phyloP scores from a whole-genome alignment of 331 rosid species.

The Malus hybrid region DNA sequence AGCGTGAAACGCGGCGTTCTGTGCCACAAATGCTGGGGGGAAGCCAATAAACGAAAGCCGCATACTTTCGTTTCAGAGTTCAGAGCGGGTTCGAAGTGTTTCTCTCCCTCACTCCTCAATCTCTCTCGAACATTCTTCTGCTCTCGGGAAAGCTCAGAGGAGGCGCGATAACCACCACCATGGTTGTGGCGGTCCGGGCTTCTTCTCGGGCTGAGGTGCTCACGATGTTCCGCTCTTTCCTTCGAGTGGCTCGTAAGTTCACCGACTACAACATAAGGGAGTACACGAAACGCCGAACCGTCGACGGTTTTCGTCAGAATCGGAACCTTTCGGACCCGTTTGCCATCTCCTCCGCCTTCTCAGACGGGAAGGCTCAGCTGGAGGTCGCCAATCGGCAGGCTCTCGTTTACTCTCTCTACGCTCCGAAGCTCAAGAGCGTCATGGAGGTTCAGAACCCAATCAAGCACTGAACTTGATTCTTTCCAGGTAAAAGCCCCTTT shows the following conservation, averaged over 20 bases:
- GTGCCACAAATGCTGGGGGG: too few species aligned
- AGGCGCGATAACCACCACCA: neutral
- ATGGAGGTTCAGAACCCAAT: constrained; percentile 1
- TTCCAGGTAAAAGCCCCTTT: neutral
- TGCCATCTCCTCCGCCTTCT: neutral
- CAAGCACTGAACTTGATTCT: neutral
- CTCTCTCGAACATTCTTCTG: neutral
- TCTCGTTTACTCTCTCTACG: constrained; percentile 12
- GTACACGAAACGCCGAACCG: constrained; percentile 10
- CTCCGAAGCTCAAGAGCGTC: constrained; percentile 17
- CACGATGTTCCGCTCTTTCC: constrained; percentile 1
- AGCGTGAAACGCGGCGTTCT: too few species aligned
- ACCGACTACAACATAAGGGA: constrained; percentile 16
- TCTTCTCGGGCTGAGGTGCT: constrained; percentile 10
- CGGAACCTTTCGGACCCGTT: constrained; percentile 8
- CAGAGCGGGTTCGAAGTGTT: neutral
- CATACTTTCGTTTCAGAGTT: neutral
- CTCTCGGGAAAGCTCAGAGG: neutral
- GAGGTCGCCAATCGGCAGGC: constrained; percentile 10
- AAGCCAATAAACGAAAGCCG: neutral
- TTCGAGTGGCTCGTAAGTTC: constrained; percentile 6
- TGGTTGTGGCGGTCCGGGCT: neutral
- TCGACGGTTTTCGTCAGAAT: constrained; percentile 9
- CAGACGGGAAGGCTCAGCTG: constrained; percentile 11
- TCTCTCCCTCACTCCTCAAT: neutral